These are phyloP conservation scores for Solanum tarijense DNA, from an alignment of 257 asterid species.

Conservation along the genomic window DNA sequence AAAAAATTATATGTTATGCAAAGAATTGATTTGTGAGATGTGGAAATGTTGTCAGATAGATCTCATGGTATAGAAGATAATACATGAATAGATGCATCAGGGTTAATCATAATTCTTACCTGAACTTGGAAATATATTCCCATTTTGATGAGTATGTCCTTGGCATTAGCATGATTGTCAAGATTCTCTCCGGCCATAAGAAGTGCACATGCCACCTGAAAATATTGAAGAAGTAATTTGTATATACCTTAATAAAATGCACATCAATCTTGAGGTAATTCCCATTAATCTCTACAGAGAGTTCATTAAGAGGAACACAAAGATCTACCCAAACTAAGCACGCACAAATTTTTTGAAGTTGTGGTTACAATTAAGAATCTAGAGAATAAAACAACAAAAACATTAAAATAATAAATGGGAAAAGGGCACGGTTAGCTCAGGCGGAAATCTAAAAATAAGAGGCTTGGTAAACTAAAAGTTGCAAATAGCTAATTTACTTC, in stretches of 20 bases:
- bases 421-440: neutral
- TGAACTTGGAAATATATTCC: conserved; percentile 95
- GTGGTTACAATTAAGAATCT: neutral
- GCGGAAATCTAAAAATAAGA: neutral
- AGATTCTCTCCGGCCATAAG: conserved; percentile 79
- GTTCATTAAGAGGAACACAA: neutral
- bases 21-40: neutral
- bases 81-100: neutral
- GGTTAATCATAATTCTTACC: conserved; percentile 18
- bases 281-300: neutral
- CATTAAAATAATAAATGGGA: neutral
- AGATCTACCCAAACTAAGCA: neutral
- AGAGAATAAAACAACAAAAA: neutral
- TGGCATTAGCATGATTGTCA: conserved; percentile 50
- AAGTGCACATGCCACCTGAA: conserved; percentile 90
- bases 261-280: neutral
- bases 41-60: neutral
- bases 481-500: neutral
- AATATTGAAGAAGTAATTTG: neutral
- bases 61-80: neutral
- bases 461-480: neutral
- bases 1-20: neutral
- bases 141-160: conserved; percentile 71
- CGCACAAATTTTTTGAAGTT: neutral
- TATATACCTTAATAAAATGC: neutral